Base-by-base conservation (phyloP, 352 stramenopile genomes). In the Phytophthora pseudosyringae region DNA sequence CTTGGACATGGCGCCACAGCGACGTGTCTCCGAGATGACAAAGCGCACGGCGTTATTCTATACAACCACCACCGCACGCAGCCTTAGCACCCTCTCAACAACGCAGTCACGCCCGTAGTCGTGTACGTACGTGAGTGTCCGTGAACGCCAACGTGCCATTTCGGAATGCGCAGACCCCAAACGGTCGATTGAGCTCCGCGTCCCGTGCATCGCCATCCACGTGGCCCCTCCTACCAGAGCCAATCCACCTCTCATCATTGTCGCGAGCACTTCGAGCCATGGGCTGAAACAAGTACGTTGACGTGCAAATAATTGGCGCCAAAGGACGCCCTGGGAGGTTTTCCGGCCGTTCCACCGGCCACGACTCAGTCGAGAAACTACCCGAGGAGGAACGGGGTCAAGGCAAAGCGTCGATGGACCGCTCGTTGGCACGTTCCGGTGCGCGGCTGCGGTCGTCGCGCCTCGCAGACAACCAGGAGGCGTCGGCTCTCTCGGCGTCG, bases 1-100 rank as follows among this genome's bases (percentile, higher is more conserved):
- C 9, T 12, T 18, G 12, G 39, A 8, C 31, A 5, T 35, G 11
- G 26, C 39, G 3, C n/a, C 16, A 28, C 12, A 16, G 8, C 6
- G 4, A 8, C 21, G 21, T 21, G 33, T 28, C 6, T 55, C 57
- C 18, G 46, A 57, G 15, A 76, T 26, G 3, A 76, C 55, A 33
- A 80, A 78, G 13, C 71, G 71, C 18, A 80, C 71, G 10, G 68
- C 74, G 31, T 80, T 80, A 66, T 78, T 82, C 74, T 81, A 16
- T 16, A 55, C 21, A 55, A 33, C 15, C 1, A 59, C n/a, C n/a
- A n/a, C n/a, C 1, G 11, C 26, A 21, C 29, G 39, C 16, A 69
- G 25, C 18, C 7, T 44, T 57, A 58, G 39, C 9, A 47, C 8
- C 15, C 39, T 49, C n/a, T 32, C 28, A 49, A 18, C 38, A 38